Base-by-base conservation (phyloP, 164 flowering plant genomes). In the Vitis cinerea region DNA sequence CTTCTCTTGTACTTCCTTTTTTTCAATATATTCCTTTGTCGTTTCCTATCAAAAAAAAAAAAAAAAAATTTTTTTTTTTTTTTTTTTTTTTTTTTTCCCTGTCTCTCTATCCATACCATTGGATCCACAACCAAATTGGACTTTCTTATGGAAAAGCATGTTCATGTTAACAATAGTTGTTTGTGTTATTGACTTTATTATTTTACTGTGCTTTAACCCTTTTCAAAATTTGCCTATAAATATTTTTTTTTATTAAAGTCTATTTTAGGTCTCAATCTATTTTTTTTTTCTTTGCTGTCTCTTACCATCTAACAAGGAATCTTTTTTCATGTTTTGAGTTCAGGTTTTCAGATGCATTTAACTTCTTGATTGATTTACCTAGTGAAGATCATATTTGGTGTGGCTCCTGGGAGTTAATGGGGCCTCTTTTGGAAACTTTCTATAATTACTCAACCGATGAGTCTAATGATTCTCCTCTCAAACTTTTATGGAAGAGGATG, bases 321-420 rank as follows among this genome's bases (percentile, higher is more conserved):
- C 6, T 9, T 12, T 57, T 76, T 11, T 67, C 14, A 31, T 60
- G 48, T 51, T 5, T 53, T 59, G 50, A 55, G 23, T 73, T 62
- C 87, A 94, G 98, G 98, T 94, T 94, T 82, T 77, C 83, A 6
- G 98, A 90, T 75, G 78, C 97, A 58, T 94, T 86, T 80, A 85
- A 75, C 65, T 88, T 79, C 58, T 82, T 92, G 80, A 83, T 82
- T 51, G 63, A 68, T 67, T 77, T 87, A 77, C 85, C 97, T 4
- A 73, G 74, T 58, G 90, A 84, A 63, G 74, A 59, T 27, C 98
- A 94, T 72, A 81, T 89, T 6, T 94, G 98, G 98, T 94, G 98
- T 74, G 87, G 87, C 52, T 79, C 71, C 51, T 82, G 89, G 90
- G 97, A 87, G 60, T 58, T 94, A 67, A 94, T 94, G 94, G 91